Base-by-base conservation (phyloP, 495 filamentous ascomycete species). In the Collariella sp. region DNA sequence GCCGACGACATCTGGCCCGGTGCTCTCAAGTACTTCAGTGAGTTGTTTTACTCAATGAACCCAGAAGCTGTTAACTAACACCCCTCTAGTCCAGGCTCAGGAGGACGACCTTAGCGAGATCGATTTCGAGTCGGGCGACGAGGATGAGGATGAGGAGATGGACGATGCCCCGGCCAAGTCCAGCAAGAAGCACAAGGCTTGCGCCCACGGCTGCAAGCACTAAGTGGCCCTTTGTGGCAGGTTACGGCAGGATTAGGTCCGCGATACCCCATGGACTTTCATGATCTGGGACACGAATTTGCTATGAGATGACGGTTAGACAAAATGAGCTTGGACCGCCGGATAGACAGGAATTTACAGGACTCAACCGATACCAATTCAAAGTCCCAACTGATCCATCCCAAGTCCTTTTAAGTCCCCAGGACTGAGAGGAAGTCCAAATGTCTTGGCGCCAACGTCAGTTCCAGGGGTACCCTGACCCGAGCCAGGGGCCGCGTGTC, bases 21-120 rank as follows among this genome's bases (percentile, higher is more conserved):
- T 48, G 91, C 91, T 23, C 79, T 94, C 63, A 91, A 88, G 66
- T 90, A 90, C 67, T 97, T 91, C 68, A 86, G 89, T 95, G 72
- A 68, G 87, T 82, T 6, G 16, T 15, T 56, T 24, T 40, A 7
- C n/a, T 11, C 29, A 22, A 6, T 19, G 19, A 19, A 50, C 6
- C 40, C 7, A 54, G 15, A 18, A 35, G 44, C n/a, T 18, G 41
- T 22, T 11, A 11, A 16, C 46, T 60, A 43, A 40, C 31, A 40
- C 46, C 13, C 11, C n/a, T 31, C 40, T 59, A 86, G 83, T 75
- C 35, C 73, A 81, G 63, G 80, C 83, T 15, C 78, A 87, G 57
- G 85, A 87, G 65, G 62, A 66, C 16, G 79, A 81, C 38, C 71
- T 79, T 46, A 81, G 66, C 54, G 82, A 84, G 34, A 54, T 67